A percentile compares a stretch with the other conserved stretches of the same genome.
Evolutionary conservation across 228 moss, liverwort and hornwort genomes (phyloP).

Genomic region (Sphagnum magellanicum): DNA sequence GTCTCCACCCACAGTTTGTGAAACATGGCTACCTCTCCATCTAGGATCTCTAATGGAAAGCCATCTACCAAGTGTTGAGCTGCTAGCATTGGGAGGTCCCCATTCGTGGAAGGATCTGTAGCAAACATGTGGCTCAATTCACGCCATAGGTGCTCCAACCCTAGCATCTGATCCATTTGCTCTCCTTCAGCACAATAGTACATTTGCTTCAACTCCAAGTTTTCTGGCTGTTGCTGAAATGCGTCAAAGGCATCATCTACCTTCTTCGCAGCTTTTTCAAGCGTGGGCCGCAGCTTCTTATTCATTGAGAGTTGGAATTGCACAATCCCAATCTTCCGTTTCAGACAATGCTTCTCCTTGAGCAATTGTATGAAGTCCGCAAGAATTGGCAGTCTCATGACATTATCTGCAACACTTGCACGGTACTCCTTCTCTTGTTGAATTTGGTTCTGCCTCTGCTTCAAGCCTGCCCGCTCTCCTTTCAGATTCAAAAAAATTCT

Average conservation of each 20-base stretch:
- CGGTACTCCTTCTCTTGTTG: not conserved
- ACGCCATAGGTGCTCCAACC: slow-evolving; percentile 14
- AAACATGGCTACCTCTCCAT: slow-evolving; percentile 10
- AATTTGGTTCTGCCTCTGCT: not conserved
- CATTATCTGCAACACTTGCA: not conserved
- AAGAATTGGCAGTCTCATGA: not conserved
- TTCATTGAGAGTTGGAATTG: not conserved
- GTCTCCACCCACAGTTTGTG: slow-evolving; percentile 5
- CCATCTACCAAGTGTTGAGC: slow-evolving; percentile 9
- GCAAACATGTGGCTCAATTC: slow-evolving; percentile 10
- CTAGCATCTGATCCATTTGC: not conserved
- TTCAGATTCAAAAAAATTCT: not conserved
- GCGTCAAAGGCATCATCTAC: not conserved
- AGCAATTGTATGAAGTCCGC: not conserved
- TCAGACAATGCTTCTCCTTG: not conserved
- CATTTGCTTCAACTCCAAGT: not conserved
- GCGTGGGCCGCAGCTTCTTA: not conserved
- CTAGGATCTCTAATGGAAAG: slow-evolving; percentile 9
- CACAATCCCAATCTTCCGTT: not conserved
- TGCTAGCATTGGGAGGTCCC: not conserved
- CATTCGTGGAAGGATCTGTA: not conserved
- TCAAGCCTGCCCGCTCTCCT: not conserved
- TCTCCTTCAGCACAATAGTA: not conserved
- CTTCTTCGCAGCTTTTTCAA: not conserved
- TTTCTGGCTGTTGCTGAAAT: not conserved